These are phyloP conservation scores for Colletotrichum sidae DNA, from an alignment of 2,329 filamentous ascomycete species.

Conservation along the genomic window DNA sequence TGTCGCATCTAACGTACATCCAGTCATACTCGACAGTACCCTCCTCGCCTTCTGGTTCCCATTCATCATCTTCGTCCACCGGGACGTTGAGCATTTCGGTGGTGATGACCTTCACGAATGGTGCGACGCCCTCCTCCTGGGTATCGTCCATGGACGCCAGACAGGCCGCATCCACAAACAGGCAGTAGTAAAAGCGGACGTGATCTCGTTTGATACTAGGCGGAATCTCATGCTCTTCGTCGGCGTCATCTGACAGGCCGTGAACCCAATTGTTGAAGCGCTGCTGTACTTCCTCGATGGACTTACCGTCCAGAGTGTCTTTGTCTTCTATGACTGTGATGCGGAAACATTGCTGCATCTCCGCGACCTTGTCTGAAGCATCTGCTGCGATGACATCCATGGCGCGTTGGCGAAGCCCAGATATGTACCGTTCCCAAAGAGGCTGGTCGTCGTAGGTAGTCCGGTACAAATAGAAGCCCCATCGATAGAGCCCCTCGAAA, in stretches of 20 bases:
- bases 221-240: background rate
- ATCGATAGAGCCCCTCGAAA: background rate
- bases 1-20: background rate
- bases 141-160: background rate
- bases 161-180: background rate
- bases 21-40: background rate
- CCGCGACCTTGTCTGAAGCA: background rate
- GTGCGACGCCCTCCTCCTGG: background rate
- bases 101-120: background rate
- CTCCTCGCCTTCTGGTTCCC: background rate
- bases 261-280: background rate
- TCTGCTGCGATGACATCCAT: background rate
- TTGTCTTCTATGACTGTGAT: background rate
- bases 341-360: background rate
- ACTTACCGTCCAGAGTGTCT: background rate
- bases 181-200: background rate
- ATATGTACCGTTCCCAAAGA: slow-evolving; percentile 10
- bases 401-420: background rate
- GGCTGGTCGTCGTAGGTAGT: background rate
- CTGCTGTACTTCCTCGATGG: background rate
- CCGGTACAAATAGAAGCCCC: slow-evolving; percentile 11
- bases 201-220: background rate
- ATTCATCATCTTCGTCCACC: slow-evolving; percentile 2
- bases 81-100: background rate
- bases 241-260: background rate